phyloP scores from a whole-genome alignment of 2,329 filamentous ascomycete genomes.

The Pseudogymnoascus sp. region DNA sequence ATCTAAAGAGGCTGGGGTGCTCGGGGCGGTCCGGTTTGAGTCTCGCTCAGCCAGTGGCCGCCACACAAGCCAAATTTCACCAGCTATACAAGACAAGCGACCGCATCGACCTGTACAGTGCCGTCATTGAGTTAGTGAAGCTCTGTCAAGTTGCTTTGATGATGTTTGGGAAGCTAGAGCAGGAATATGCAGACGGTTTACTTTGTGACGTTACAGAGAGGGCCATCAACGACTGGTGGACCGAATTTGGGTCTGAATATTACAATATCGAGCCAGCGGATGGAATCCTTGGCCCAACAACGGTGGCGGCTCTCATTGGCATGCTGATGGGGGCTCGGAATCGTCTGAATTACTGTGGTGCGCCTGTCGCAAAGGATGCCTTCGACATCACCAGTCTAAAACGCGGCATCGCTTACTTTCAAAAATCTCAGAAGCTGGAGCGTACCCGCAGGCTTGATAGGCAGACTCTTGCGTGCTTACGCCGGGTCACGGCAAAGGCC shows the following conservation, averaged over 20 bases:
- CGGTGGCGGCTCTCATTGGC: slow-evolving; percentile 78
- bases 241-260: slow-evolving; percentile 81
- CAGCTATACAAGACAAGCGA: slow-evolving; percentile 85
- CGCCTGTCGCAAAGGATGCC: slow-evolving; percentile 79
- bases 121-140: slow-evolving; percentile 82
- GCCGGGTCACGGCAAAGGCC: slow-evolving; percentile 78
- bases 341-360: slow-evolving; percentile 73
- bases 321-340: slow-evolving; percentile 86
- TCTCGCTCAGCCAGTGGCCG: slow-evolving; percentile 65
- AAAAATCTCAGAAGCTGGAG: slow-evolving; percentile 77
- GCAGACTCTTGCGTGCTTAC: slow-evolving; percentile 71
- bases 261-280: slow-evolving; percentile 91
- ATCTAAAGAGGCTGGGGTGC: slow-evolving; percentile 85
- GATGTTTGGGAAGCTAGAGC: slow-evolving; percentile 78
- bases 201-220: slow-evolving; percentile 89
- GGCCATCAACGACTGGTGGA: slow-evolving; percentile 92
- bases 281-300: slow-evolving; percentile 84
- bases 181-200: slow-evolving; percentile 82
- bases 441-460: slow-evolving; percentile 73
- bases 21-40: slow-evolving; percentile 82
- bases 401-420: slow-evolving; percentile 76
- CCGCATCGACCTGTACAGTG: slow-evolving; percentile 64
- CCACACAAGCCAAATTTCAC: slow-evolving; percentile 83
- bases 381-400: slow-evolving; percentile 81
- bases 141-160: slow-evolving; percentile 83